A percentile compares a stretch with the other conserved stretches of the same genome.
These are phyloP conservation scores for Nitzschia sp. DNA, from an alignment of 108 stramenopile genomes.

Conservation along the genomic window DNA sequence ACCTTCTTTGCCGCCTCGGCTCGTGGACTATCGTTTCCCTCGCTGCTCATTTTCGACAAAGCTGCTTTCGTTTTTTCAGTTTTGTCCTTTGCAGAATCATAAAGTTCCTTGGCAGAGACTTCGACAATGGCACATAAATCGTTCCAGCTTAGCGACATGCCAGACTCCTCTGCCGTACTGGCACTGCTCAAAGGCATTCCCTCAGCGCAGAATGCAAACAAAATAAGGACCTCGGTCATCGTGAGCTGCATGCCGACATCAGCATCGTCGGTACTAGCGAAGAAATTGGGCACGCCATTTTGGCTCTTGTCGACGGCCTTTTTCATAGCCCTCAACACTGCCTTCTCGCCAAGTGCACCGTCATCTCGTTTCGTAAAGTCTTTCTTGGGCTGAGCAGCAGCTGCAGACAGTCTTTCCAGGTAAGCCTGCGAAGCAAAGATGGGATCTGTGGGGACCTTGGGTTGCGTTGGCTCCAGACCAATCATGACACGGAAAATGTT, in stretches of 20 bases:
- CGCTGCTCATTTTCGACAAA: neutral
- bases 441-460: constrained; percentile 3
- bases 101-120: neutral
- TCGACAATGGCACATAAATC: neutral
- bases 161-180: neutral
- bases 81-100: constrained; percentile 4
- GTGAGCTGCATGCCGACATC: constrained; percentile 29
- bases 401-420: neutral
- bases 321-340: constrained; percentile 23
- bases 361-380: constrained; percentile 8
- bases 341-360: constrained; percentile 35
- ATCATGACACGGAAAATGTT: constrained; percentile 37
- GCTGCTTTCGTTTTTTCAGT: neutral
- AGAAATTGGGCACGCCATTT: constrained; percentile 7
- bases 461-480: constrained; percentile 18
- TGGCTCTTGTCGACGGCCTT: constrained; percentile 22
- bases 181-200: constrained; percentile 25
- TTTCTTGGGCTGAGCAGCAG: neutral
- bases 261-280: constrained; percentile 12
- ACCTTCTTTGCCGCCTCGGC: constrained; percentile 1
- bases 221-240: constrained; percentile 27
- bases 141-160: neutral
- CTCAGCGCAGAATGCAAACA: constrained; percentile 20
- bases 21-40: neutral
- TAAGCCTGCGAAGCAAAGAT: constrained; percentile 17